Conservation (phyloP, 1,284 basidiomycete genomes). For the Mycena sp. region DNA sequence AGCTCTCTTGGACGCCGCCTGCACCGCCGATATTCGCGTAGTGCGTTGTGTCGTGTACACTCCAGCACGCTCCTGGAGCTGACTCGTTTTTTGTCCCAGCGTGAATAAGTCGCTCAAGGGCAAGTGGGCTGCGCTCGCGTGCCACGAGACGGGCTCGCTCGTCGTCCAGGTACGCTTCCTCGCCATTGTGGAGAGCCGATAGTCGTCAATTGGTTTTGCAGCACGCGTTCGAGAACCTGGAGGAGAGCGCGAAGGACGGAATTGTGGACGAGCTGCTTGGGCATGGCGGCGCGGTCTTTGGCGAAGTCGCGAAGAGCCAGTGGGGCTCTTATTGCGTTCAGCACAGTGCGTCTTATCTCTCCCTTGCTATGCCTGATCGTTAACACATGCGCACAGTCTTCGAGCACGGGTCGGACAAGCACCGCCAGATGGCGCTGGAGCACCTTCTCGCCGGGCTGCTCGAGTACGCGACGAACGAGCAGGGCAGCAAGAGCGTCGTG, state of each 20-base stretch:
- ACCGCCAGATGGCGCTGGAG: constrained; percentile 75
- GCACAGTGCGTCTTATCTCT: constrained; percentile 64
- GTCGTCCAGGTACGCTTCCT: constrained; percentile 71
- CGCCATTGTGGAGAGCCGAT: no score
- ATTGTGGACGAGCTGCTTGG: constrained; percentile 83
- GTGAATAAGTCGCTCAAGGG: constrained; percentile 86
- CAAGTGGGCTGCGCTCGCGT: constrained; percentile 87
- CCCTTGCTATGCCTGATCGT: not conserved
- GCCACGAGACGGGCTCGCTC: constrained; percentile 86
- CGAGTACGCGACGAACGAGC: constrained; percentile 81
- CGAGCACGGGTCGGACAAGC: constrained; percentile 79
- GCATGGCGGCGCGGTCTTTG: constrained; percentile 71
- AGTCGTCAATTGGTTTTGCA: no score
- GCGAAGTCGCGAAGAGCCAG: constrained; percentile 83
- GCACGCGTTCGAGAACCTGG: constrained; percentile 88
- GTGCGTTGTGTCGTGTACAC: constrained; percentile 52
- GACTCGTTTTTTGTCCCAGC: constrained; percentile 47
- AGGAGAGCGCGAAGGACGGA: constrained; percentile 81
- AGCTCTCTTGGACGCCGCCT: constrained; percentile 82
- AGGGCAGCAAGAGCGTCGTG: constrained; percentile 83
- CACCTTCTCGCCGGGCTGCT: constrained; percentile 76
- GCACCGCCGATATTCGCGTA: constrained; percentile 86
- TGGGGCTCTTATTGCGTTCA: constrained; percentile 88
- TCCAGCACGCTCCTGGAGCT: not conserved
- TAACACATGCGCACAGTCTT: constrained; percentile 57